Evolutionary conservation across 1,139 yeast species (phyloP).

Genomic region (Nakaseomyces glabratus): DNA sequence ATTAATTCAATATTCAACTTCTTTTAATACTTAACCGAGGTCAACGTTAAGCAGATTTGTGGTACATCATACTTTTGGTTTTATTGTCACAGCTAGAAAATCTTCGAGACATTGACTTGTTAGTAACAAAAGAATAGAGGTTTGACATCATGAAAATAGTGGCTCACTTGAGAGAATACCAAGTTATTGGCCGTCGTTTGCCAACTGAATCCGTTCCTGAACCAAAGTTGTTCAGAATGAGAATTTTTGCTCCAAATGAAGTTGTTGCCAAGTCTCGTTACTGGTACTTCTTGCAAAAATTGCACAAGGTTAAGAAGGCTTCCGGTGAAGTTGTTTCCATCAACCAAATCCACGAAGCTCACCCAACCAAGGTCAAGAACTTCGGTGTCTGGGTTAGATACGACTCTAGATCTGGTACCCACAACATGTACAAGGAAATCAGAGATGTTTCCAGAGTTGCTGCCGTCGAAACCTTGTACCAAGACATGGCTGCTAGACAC

Average conservation of each 20-base stretch:
- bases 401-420: constrained; percentile 99
- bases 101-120: no score
- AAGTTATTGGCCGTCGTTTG: constrained; percentile 99
- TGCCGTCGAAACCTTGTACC: constrained; percentile 98
- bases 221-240: constrained; percentile 99
- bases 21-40: no score
- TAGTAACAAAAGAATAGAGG: no score
- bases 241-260: constrained; percentile 98
- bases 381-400: constrained; percentile 99
- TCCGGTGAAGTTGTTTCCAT: constrained; percentile 98
- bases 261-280: constrained; percentile 99
- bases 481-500: constrained; percentile 99
- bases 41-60: no score
- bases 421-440: constrained; percentile 99
- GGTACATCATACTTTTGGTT: no score
- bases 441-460: constrained; percentile 99
- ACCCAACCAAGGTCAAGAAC: constrained; percentile 99
- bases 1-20: no score
- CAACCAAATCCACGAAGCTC: constrained; percentile 84
- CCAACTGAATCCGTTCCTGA: constrained; percentile 98
- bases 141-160: constrained; percentile 35
- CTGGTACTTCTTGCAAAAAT: constrained; percentile 99
- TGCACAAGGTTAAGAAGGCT: constrained; percentile 99
- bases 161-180: constrained; percentile 98
- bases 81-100: no score